phyloP scores from a whole-genome alignment of 2,329 filamentous ascomycete species.

The Alternaria angustiovoidea region DNA sequence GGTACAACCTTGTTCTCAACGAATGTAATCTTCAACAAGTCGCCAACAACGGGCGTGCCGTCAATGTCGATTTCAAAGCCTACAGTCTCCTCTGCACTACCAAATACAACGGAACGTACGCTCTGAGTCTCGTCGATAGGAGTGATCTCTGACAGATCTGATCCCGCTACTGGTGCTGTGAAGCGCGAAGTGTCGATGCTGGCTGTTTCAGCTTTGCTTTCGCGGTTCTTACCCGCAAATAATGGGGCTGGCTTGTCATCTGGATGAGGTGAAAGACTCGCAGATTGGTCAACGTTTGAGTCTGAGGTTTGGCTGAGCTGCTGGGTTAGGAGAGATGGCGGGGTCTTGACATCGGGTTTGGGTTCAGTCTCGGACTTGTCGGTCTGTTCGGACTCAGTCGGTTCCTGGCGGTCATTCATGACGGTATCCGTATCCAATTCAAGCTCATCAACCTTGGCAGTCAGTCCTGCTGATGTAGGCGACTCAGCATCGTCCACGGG shows the following conservation, averaged over 20 bases:
- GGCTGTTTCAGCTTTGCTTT: conserved; percentile 34
- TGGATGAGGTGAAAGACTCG: conserved; percentile 61
- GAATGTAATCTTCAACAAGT: conserved; percentile 95
- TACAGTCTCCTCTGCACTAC: conserved; percentile 40
- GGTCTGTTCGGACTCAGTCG: conserved; percentile 23
- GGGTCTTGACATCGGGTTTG: conserved; percentile 43
- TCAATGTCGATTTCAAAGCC: conserved; percentile 67
- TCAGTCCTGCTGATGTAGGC: conserved; percentile 63
- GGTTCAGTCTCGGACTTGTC: conserved; percentile 36
- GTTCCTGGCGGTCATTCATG: conserved; percentile 50
- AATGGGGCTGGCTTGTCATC: conserved; percentile 75
- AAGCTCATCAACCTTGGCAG: conserved; percentile 64
- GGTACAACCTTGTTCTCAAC: conserved; percentile 94
- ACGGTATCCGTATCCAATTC: conserved; percentile 67
- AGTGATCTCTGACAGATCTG: conserved; percentile 46
- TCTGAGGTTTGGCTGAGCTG: conserved; percentile 49
- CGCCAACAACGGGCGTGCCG: conserved; percentile 84
- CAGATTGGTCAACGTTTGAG: conserved; percentile 34
- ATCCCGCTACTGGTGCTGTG: conserved; percentile 34
- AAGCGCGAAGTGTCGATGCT: conserved; percentile 43
- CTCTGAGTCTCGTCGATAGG: conserved; percentile 49
- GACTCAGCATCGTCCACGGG: conserved; percentile 48
- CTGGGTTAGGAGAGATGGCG: conserved; percentile 53
- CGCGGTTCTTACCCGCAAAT: conserved; percentile 58
- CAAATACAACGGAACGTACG: conserved; percentile 46